Evolutionary conservation across 2,329 filamentous ascomycete genomes (phyloP), one percentile per base, ranked within the genome.

Genomic region (Cryphonectria naterciae): DNA sequence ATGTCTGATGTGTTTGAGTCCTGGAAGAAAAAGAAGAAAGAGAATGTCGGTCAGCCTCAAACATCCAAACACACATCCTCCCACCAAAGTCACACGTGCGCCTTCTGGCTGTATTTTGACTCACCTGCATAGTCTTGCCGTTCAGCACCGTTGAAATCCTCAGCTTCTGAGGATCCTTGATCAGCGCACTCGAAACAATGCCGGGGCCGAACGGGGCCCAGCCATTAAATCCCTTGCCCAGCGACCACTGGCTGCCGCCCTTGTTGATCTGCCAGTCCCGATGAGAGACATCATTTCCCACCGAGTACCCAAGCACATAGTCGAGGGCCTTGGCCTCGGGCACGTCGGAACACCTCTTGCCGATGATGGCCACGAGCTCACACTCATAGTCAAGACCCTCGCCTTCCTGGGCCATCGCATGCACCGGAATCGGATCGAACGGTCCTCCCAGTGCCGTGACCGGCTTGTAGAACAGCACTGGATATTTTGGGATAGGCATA

Each of bases 261-360:
- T 84, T 86, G 78, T 89, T 87, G 72, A 92, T 80, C 80, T 93
- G 91, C 90, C 91, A 94, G 74, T 93, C 91, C 56, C 92, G 88
- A 80, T 93, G 92, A 15, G 90, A 93, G n/a, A 95, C 87, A 78
- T 95, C 93, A 80, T 95, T 93, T 68, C 92, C 91, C 46, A 93
- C 87, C 2, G 89, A 85, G 77, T 94, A 95, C 6, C 93, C 93
- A 1, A 94, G 83, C 2, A 95, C 91, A 76, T 93, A 90, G 67
- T 90, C 83, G n/a, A 94, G 82, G 0, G 92, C 92, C 32, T 87
- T 80, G 1, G 84, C 83, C 80, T 92, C 90, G 1, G 88, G 79
- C 17, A 95, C 89, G 77, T 94, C 86, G 60, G 83, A 81, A 72
- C 89, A 91, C 72, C 86, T 82, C 79, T 90, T 91, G 35, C 91